Evolutionary conservation across 2,329 filamentous ascomycete species (phyloP).

Genomic region (Arthrobotrys entomopaga): DNA sequence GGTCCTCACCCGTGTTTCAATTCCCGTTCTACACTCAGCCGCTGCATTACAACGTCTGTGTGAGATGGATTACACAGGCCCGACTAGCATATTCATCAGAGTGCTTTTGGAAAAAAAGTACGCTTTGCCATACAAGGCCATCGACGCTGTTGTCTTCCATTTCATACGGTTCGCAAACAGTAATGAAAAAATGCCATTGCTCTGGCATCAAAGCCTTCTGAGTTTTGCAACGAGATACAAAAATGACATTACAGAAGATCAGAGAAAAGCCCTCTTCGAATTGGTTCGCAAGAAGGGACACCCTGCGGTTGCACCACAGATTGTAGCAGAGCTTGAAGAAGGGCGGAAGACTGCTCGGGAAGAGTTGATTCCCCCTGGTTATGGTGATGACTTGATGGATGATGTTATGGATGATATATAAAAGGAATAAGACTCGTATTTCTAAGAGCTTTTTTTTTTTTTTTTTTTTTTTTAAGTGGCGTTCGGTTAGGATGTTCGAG

Average conservation of each 20-base stretch:
- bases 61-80: slow-evolving; percentile 92
- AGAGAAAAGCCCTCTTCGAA: slow-evolving; percentile 89
- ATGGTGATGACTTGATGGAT: slow-evolving; percentile 51
- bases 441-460: neutral
- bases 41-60: slow-evolving; percentile 92
- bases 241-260: slow-evolving; percentile 95
- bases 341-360: slow-evolving; percentile 34
- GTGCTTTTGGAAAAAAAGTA: slow-evolving; percentile 96
- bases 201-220: slow-evolving; percentile 94
- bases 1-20: slow-evolving; percentile 67
- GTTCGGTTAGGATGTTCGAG: slow-evolving; percentile 10
- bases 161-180: slow-evolving; percentile 86
- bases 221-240: slow-evolving; percentile 94
- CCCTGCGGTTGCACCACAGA: slow-evolving; percentile 84
- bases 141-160: slow-evolving; percentile 95
- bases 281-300: slow-evolving; percentile 85
- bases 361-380: slow-evolving; percentile 42
- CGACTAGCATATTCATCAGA: slow-evolving; percentile 95
- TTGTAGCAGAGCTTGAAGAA: slow-evolving; percentile 50
- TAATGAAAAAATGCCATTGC: slow-evolving; percentile 79
- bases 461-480: slow-evolving; percentile 30
- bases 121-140: slow-evolving; percentile 90
- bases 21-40: slow-evolving; percentile 74
- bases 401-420: slow-evolving; percentile 54
- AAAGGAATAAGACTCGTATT: neutral